These are phyloP conservation scores for Russula sp. DNA, from an alignment of 768 basidiomycete genomes.

Conservation along the genomic window DNA sequence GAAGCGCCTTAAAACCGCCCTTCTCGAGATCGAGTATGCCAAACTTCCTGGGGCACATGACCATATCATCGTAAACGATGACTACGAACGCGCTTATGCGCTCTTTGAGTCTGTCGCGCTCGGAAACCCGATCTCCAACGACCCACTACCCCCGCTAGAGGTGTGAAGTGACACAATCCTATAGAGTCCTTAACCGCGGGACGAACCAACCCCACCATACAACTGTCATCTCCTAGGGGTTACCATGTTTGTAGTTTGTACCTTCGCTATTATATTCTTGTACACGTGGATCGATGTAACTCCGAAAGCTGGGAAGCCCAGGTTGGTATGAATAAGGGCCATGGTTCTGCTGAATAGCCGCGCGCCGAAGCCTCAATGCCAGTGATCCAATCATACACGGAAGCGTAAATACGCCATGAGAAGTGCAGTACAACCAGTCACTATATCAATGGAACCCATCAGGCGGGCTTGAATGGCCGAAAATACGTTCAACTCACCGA, in stretches of 20 bases:
- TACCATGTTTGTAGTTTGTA: too few species aligned
- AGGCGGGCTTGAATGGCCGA: neutral
- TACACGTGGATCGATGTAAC: neutral
- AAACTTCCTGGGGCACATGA: constrained; percentile 70
- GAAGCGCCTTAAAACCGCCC: constrained; percentile 70
- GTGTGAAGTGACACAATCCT: constrained; percentile 32
- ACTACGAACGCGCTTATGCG: constrained; percentile 75
- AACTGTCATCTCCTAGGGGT: neutral
- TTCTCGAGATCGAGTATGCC: constrained; percentile 80
- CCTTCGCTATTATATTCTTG: neutral
- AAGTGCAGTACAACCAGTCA: constrained; percentile 80
- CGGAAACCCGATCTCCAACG: constrained; percentile 55
- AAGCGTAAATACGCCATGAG: constrained; percentile 87
- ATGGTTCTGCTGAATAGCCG: neutral
- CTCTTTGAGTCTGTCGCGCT: constrained; percentile 72
- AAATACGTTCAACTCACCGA: constrained; percentile 47
- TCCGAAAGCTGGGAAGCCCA: constrained; percentile 1
- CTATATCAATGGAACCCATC: constrained; percentile 36
- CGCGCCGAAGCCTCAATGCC: neutral
- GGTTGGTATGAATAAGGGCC: neutral
- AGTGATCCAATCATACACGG: constrained; percentile 31
- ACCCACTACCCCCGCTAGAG: constrained; percentile 61
- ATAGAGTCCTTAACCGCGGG: neutral
- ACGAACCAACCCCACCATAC: neutral
- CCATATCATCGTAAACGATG: constrained; percentile 84